phyloP scores from a whole-genome alignment of 139 green algal genomes.

The Coccomyxa sp. region DNA sequence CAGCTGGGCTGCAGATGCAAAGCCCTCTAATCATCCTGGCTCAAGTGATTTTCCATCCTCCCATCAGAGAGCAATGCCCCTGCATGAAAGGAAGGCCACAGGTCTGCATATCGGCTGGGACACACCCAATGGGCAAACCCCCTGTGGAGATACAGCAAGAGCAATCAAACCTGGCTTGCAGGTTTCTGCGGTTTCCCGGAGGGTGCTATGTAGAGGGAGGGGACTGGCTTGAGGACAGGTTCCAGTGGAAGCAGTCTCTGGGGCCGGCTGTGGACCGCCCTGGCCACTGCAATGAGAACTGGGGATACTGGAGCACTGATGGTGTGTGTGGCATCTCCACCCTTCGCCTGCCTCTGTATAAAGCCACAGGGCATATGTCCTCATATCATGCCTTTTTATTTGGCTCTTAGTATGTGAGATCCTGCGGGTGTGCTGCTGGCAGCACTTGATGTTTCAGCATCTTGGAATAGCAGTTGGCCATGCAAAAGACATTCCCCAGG shows the following conservation, averaged over 20 bases:
- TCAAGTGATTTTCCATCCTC: background rate
- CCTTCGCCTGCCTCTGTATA: background rate
- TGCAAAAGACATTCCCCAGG: background rate
- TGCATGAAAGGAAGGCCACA: background rate
- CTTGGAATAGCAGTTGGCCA: background rate
- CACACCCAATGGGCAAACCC: background rate
- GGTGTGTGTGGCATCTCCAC: conserved; percentile 5
- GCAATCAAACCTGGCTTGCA: conserved; percentile 8
- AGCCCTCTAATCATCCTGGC: background rate
- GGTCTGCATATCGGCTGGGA: too few relatives aligned
- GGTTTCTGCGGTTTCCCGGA: conserved; percentile 56
- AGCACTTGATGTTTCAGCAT: background rate
- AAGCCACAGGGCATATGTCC: too few relatives aligned
- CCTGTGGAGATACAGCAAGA: background rate
- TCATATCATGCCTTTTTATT: background rate
- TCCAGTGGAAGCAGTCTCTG: conserved; percentile 47
- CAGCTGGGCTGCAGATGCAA: background rate
- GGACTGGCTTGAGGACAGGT: conserved; percentile 38
- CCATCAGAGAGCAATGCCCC: background rate
- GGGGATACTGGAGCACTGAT: conserved; percentile 71
- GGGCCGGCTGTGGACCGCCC: conserved; percentile 38
- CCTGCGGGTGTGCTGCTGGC: too few relatives aligned
- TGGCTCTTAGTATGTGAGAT: background rate
- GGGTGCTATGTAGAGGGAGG: conserved; percentile 66
- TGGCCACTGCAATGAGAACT: conserved; percentile 59